phyloP scores from a whole-genome alignment of 176 grass and related monocot genomes.

The Eleusine indica region DNA sequence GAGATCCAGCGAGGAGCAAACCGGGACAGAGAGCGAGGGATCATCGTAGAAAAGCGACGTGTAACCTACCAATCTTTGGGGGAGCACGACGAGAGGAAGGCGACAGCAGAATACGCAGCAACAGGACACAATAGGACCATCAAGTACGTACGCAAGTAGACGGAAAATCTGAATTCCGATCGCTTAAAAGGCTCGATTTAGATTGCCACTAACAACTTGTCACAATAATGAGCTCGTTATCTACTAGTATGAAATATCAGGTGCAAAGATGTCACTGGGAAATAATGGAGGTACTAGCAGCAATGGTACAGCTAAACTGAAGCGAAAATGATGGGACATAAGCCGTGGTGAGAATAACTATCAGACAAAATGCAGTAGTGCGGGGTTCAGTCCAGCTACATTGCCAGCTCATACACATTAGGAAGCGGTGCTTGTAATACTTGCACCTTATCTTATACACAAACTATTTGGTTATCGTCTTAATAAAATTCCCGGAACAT shows the following conservation, averaged over 20 bases:
- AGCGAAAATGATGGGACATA: constrained; percentile 13
- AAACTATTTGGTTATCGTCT: constrained; percentile 25
- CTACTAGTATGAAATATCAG: neutral
- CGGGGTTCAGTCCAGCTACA: constrained; percentile 22
- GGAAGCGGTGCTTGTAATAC: constrained; percentile 29
- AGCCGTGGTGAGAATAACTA: constrained; percentile 12
- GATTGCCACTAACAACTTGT: neutral
- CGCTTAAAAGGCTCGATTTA: neutral
- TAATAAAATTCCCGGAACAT: constrained; percentile 9
- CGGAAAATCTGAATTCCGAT: neutral
- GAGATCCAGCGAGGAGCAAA: constrained; percentile 35
- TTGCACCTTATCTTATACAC: constrained; percentile 41
- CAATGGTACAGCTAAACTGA: neutral
- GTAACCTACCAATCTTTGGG: constrained; percentile 37
- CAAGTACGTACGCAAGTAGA: too few relatives aligned
- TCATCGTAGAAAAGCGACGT: constrained; percentile 50
- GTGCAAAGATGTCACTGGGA: neutral
- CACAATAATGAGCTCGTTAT: neutral
- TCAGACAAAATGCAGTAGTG: constrained; percentile 19
- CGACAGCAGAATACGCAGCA: neutral
- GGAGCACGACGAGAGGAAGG: constrained; percentile 14
- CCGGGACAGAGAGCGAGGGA: constrained; percentile 1
- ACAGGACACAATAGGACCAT: neutral
- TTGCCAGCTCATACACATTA: constrained; percentile 38
- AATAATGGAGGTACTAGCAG: too few relatives aligned